Conservation (phyloP, 208 protist genomes). For the Porcisia hertigi region DNA sequence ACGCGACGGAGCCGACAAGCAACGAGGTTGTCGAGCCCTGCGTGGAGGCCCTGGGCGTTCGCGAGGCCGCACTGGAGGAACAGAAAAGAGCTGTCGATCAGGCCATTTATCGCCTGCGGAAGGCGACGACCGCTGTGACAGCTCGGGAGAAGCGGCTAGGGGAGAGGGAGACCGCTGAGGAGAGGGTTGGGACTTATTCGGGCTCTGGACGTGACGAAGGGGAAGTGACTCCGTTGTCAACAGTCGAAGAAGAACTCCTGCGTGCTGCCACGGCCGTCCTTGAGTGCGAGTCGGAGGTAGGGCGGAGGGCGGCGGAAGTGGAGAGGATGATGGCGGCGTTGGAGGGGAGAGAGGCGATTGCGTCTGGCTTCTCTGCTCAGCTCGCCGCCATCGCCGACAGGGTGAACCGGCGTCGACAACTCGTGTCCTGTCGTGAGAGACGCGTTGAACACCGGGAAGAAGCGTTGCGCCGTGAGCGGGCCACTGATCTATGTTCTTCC, state of each 20-base stretch:
- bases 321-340: constrained; percentile 25
- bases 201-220: background rate
- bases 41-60: background rate
- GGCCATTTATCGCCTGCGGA: constrained; percentile 21
- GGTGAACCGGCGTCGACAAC: constrained; percentile 37
- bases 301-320: constrained; percentile 29
- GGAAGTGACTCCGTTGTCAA: background rate
- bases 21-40: background rate
- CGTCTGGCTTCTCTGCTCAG: constrained; percentile 43
- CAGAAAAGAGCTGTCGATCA: constrained; percentile 23
- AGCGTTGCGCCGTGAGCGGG: background rate
- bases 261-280: constrained; percentile 20
- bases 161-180: constrained; percentile 6
- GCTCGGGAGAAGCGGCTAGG: constrained; percentile 12
- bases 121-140: constrained; percentile 21
- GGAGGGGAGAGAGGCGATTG: constrained; percentile 42
- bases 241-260: constrained; percentile 23
- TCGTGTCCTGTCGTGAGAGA: constrained; percentile 25
- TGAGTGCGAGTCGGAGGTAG: constrained; percentile 33
- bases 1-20: background rate
- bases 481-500: background rate
- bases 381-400: constrained; percentile 61
- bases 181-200: background rate
- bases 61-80: constrained; percentile 10
- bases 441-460: constrained; percentile 7